Conservation (phyloP, 805 yeast genomes). For the Zygotorulaspora florentina region DNA sequence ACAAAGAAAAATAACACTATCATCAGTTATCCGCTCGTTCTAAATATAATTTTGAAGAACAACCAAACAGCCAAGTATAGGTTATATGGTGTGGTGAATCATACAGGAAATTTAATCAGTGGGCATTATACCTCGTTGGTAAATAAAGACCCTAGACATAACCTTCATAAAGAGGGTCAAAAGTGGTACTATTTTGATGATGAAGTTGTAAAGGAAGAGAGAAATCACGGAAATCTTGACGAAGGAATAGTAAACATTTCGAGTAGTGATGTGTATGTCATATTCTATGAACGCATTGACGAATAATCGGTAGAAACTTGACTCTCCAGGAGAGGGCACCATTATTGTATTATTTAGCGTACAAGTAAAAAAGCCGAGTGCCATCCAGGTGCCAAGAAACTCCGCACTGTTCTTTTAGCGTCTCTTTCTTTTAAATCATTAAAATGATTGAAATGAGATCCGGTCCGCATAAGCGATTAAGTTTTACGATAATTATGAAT, state of each 20-base stretch:
- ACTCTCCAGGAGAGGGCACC: no score
- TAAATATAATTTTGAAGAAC: slow-evolving; percentile 45
- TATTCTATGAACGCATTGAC: slow-evolving; percentile 52
- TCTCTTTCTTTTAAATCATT: neutral
- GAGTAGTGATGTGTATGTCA: slow-evolving; percentile 61
- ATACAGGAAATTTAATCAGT: slow-evolving; percentile 61
- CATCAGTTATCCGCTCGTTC: slow-evolving; percentile 52
- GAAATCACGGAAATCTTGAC: slow-evolving; percentile 45
- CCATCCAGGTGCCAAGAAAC: no score
- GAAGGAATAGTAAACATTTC: slow-evolving; percentile 39
- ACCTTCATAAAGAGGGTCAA: slow-evolving; percentile 34
- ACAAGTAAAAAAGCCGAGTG: no score
- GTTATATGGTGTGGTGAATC: slow-evolving; percentile 63
- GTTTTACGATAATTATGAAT: neutral
- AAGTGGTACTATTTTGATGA: slow-evolving; percentile 77
- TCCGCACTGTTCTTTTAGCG: neutral
- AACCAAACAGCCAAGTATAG: slow-evolving; percentile 41
- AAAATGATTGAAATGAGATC: no score
- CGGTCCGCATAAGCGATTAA: no score
- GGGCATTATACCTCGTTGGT: slow-evolving; percentile 76
- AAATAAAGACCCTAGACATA: slow-evolving; percentile 42
- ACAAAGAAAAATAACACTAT: slow-evolving; percentile 50
- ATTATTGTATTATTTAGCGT: no score
- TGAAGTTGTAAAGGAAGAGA: slow-evolving; percentile 47
- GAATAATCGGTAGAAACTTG: neutral